These are phyloP conservation scores for Colletotrichum lindemuthianum DNA, from an alignment of 2,329 filamentous ascomycete genomes.

Conservation along the genomic window DNA sequence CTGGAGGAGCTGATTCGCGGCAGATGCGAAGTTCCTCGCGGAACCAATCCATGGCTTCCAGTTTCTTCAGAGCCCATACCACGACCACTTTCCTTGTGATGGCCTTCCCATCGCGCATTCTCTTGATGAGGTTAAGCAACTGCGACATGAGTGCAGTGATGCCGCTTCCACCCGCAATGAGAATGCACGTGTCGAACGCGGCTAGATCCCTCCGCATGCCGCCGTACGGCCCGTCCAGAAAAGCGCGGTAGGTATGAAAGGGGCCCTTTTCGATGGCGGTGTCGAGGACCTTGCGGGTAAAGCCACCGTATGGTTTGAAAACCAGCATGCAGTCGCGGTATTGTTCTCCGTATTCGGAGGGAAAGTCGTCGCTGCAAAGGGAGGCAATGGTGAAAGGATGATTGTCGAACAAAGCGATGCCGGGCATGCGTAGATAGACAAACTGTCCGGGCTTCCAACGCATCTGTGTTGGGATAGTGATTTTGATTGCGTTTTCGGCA, in stretches of 20 bases:
- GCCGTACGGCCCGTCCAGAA: slow-evolving; percentile 93
- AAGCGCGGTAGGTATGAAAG: slow-evolving; percentile 91
- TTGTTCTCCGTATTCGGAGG: slow-evolving; percentile 87
- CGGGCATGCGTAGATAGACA: slow-evolving; percentile 93
- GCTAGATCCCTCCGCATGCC: slow-evolving; percentile 91
- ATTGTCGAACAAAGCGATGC: slow-evolving; percentile 89
- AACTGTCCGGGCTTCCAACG: slow-evolving; percentile 95
- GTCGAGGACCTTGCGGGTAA: slow-evolving; percentile 85
- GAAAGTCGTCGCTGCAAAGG: slow-evolving; percentile 91
- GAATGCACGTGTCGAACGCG: slow-evolving; percentile 91
- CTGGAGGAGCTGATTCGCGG: slow-evolving; percentile 86
- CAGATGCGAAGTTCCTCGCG: slow-evolving; percentile 93
- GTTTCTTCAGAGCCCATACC: slow-evolving; percentile 91
- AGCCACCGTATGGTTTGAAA: slow-evolving; percentile 91
- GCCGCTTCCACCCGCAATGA: slow-evolving; percentile 93
- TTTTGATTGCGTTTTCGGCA: slow-evolving; percentile 93
- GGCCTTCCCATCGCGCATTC: slow-evolving; percentile 93
- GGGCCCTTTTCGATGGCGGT: slow-evolving; percentile 86
- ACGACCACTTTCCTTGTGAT: slow-evolving; percentile 91
- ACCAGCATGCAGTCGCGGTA: slow-evolving; percentile 91
- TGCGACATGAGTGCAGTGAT: slow-evolving; percentile 95
- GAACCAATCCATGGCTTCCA: slow-evolving; percentile 98
- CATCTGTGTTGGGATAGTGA: slow-evolving; percentile 93
- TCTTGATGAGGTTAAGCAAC: slow-evolving; percentile 91
- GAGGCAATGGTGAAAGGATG: slow-evolving; percentile 97